Conservation (phyloP, 305 asterid genomes). For the Fraxinus baroniana region DNA sequence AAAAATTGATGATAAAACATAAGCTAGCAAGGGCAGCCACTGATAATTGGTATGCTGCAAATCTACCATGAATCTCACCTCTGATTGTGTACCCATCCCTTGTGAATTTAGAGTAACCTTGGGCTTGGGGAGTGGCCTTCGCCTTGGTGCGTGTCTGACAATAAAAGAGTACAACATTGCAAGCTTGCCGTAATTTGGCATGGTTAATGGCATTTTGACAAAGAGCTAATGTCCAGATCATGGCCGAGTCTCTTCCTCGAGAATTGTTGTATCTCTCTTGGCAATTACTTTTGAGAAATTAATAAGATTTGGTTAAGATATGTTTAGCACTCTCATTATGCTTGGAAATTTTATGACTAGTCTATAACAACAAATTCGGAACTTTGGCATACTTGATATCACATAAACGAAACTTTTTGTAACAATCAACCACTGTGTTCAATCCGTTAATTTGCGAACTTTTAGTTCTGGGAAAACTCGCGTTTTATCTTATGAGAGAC, state of each 20-base stretch:
- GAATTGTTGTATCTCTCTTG: constrained; percentile 62
- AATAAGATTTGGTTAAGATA: not conserved
- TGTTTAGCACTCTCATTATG: not conserved
- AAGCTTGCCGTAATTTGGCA: constrained; percentile 26
- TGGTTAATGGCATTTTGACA: constrained; percentile 65
- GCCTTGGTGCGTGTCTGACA: constrained; percentile 78
- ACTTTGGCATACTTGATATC: not conserved
- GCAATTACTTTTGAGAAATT: constrained; percentile 51
- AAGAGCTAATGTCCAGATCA: constrained; percentile 67
- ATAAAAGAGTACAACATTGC: constrained; percentile 47
- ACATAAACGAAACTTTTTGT: not conserved
- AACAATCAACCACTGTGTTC: too few relatives aligned
- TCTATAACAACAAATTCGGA: not conserved
- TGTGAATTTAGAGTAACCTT: constrained; percentile 63
- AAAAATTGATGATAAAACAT: not conserved
- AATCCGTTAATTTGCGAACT: too few relatives aligned
- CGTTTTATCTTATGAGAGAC: not conserved
- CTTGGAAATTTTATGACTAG: constrained; percentile 3
- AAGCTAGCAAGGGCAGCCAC: not conserved
- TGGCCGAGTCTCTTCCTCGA: constrained; percentile 84
- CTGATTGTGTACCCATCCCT: constrained; percentile 81
- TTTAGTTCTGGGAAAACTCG: too few relatives aligned
- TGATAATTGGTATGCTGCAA: not conserved
- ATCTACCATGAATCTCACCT: constrained; percentile 33
- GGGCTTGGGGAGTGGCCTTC: constrained; percentile 48